phyloP scores from a whole-genome alignment of 305 asterid species.

The Solanum chacoense region DNA sequence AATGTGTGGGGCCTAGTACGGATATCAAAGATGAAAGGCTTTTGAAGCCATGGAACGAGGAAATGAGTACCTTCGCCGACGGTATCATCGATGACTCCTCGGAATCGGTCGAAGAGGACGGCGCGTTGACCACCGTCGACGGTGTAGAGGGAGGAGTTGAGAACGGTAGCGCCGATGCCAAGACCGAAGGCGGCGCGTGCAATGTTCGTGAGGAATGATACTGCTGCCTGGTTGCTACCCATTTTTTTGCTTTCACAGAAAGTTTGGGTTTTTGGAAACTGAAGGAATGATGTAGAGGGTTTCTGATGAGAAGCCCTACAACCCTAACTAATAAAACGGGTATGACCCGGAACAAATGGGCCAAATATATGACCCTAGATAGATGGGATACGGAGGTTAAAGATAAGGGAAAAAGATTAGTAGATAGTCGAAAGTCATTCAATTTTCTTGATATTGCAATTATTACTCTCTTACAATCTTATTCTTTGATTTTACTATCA shows the following conservation, averaged over 20 bases:
- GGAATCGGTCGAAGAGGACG: constrained; percentile 86
- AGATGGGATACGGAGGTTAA: too few relatives aligned
- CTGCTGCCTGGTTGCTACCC: constrained; percentile 64
- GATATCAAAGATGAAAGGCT: constrained; percentile 78
- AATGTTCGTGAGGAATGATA: constrained; percentile 40
- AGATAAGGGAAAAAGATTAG: background rate
- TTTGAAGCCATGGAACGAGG: constrained; percentile 79
- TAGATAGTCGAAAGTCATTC: background rate
- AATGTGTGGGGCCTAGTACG: constrained; percentile 86
- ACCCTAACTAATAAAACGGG: constrained; percentile 13
- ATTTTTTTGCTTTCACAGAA: constrained; percentile 12
- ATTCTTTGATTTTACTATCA: background rate
- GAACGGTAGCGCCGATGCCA: constrained; percentile 43
- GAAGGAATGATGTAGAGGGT: background rate
- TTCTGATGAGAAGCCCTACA: constrained; percentile 4
- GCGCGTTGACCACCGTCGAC: constrained; percentile 97
- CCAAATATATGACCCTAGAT: background rate
- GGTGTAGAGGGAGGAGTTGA: constrained; percentile 68
- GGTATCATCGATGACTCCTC: constrained; percentile 67
- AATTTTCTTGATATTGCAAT: background rate
- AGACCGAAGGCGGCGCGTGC: constrained; percentile 75
- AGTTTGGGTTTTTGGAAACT: constrained; percentile 10
- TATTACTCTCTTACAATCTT: background rate
- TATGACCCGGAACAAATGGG: background rate
- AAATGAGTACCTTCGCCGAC: constrained; percentile 93